Evolutionary conservation across 1,284 basidiomycete genomes (phyloP).

Genomic region (Phellinidium pouzarii): DNA sequence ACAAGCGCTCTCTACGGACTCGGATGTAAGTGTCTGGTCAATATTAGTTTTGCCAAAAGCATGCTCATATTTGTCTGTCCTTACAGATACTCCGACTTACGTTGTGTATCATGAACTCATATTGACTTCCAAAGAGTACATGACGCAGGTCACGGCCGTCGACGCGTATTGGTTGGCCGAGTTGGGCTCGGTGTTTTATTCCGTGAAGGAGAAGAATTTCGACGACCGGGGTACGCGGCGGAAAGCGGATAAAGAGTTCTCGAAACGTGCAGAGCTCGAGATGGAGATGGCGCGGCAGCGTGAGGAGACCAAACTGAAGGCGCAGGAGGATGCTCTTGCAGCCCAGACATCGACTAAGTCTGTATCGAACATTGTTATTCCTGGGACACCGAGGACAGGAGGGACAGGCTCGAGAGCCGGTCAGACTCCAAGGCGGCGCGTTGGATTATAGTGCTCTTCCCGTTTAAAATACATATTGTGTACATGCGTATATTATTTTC

Average conservation of each 20-base stretch:
- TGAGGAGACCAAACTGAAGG: slow-evolving; percentile 56
- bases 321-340: slow-evolving; percentile 57
- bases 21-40: slow-evolving; percentile 70
- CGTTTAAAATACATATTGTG: background rate
- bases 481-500: background rate
- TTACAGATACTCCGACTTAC: slow-evolving; percentile 86
- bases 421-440: slow-evolving; percentile 36
- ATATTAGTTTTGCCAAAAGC: slow-evolving; percentile 4
- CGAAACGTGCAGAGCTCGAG: slow-evolving; percentile 83
- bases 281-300: slow-evolving; percentile 82
- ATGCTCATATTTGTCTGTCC: slow-evolving; percentile 22
- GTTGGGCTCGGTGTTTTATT: slow-evolving; percentile 91
- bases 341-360: slow-evolving; percentile 53
- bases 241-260: slow-evolving; percentile 82
- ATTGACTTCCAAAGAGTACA: slow-evolving; percentile 91
- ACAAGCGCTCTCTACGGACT: slow-evolving; percentile 95
- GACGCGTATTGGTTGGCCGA: slow-evolving; percentile 96
- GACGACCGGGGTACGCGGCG: slow-evolving; percentile 72
- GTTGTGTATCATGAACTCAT: slow-evolving; percentile 97
- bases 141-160: slow-evolving; percentile 94
- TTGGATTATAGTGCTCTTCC: slow-evolving; percentile 25
- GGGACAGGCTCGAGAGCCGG: slow-evolving; percentile 58
- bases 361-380: slow-evolving; percentile 65
- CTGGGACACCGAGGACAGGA: slow-evolving; percentile 72
- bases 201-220: slow-evolving; percentile 92